phyloP scores from a whole-genome alignment of 2,329 filamentous ascomycete species.

The Clarireedia homoeocarpa region DNA sequence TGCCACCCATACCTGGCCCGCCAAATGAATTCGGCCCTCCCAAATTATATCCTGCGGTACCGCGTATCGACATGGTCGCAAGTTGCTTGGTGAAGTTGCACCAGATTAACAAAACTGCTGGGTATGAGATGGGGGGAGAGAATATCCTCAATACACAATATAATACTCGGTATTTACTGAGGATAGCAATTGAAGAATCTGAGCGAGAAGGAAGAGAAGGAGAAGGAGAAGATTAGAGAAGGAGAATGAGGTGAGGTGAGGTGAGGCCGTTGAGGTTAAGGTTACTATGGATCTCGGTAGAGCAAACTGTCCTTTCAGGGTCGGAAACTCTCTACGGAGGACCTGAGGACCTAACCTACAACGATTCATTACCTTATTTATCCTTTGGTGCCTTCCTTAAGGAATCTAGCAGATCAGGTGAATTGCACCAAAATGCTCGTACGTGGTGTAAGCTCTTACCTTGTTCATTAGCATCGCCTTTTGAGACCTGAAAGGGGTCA shows the following conservation, averaged over 20 bases:
- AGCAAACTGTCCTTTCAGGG: constrained; percentile 6
- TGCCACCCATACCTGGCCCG: constrained; percentile 22
- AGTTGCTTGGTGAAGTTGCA: constrained; percentile 21
- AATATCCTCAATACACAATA: background rate
- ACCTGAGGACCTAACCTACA: too few species aligned
- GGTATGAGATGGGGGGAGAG: too few species aligned
- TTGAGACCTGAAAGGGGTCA: too few species aligned
- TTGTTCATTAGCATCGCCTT: too few species aligned
- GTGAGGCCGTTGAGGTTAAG: background rate
- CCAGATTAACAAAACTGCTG: constrained; percentile 13
- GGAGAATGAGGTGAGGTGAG: constrained; percentile 1
- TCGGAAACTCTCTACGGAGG: background rate
- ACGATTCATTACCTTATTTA: too few species aligned
- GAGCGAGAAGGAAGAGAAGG: background rate
- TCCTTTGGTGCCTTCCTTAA: too few species aligned
- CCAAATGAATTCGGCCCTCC: constrained; percentile 32
- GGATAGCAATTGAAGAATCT: background rate
- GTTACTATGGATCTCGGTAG: constrained; percentile 7
- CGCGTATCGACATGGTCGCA: constrained; percentile 46
- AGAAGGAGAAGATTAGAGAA: constrained; percentile 4
- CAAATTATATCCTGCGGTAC: constrained; percentile 39
- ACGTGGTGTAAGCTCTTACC: too few species aligned
- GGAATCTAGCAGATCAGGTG: too few species aligned
- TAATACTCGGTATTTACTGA: background rate
- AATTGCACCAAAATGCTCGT: too few species aligned